A percentile compares a stretch with the other conserved stretches of the same genome.
phyloP scores from a whole-genome alignment of 352 stramenopile genomes.

The Phytopythium cucurbitacearum region DNA sequence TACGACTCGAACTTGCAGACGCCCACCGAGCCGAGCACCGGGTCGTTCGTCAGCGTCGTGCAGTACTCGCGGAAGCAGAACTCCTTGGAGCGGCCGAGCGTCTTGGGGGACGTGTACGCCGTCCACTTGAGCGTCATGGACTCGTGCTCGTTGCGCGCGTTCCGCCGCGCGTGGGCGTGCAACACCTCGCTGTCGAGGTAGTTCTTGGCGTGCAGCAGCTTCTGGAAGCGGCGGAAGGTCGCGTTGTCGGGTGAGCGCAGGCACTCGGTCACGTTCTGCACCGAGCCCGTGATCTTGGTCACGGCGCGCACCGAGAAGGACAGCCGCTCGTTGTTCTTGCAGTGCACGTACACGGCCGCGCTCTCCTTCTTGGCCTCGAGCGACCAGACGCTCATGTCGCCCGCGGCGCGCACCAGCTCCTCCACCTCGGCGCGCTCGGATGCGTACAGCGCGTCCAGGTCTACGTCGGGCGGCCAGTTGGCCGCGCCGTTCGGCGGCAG shows the following conservation, averaged over 20 bases:
- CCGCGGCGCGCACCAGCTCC: slow-evolving; percentile 53
- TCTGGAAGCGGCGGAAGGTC: slow-evolving; percentile 64
- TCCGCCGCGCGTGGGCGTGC: slow-evolving; percentile 35
- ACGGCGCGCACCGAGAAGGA: slow-evolving; percentile 72
- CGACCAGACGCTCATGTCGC: slow-evolving; percentile 73
- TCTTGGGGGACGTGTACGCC: slow-evolving; percentile 72
- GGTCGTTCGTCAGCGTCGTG: slow-evolving; percentile 48
- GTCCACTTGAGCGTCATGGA: slow-evolving; percentile 84
- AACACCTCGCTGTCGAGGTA: slow-evolving; percentile 82
- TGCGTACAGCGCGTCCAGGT: slow-evolving; percentile 76
- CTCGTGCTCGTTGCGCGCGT: slow-evolving; percentile 25
- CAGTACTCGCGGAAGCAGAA: slow-evolving; percentile 83
- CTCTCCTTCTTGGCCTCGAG: slow-evolving; percentile 65
- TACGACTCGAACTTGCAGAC: slow-evolving; percentile 82
- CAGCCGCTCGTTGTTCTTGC: slow-evolving; percentile 80
- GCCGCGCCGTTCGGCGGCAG: slow-evolving; percentile 2
- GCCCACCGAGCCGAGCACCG: slow-evolving; percentile 53
- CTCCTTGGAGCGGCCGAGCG: slow-evolving; percentile 75
- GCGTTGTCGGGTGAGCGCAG: slow-evolving; percentile 57
- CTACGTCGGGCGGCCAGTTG: slow-evolving; percentile 68
- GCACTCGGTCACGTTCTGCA: slow-evolving; percentile 76
- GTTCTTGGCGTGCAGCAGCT: slow-evolving; percentile 67
- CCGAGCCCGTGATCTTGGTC: slow-evolving; percentile 55
- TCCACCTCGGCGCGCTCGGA: slow-evolving; percentile 67
- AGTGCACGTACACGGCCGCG: slow-evolving; percentile 68